Evolutionary conservation across 1,284 basidiomycete genomes (phyloP).

Genomic region (Naganishia sp.): DNA sequence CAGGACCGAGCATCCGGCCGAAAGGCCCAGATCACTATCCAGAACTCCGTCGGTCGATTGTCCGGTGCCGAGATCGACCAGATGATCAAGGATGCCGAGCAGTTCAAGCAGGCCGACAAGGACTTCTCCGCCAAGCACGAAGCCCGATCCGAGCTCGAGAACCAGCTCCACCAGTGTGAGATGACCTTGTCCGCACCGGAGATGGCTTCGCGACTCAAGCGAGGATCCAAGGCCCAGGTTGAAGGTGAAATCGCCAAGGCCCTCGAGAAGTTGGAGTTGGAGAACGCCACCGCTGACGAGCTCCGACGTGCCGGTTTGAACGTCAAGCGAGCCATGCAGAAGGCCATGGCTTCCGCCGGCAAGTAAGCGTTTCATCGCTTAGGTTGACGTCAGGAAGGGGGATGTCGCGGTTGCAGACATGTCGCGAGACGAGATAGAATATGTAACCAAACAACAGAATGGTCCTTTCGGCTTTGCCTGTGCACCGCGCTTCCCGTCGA

Average conservation of each 20-base stretch:
- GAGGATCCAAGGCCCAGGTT: slow-evolving; percentile 86
- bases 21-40: slow-evolving; percentile 82
- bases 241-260: slow-evolving; percentile 95
- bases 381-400: slow-evolving; percentile 1
- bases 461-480: slow-evolving; percentile 26
- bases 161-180: slow-evolving; percentile 93
- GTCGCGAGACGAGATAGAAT: slow-evolving; percentile 25
- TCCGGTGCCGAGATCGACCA: slow-evolving; percentile 92
- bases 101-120: slow-evolving; percentile 94
- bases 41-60: slow-evolving; percentile 90
- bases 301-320: slow-evolving; percentile 87
- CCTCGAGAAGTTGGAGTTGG: slow-evolving; percentile 93
- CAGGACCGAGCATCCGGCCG: slow-evolving; percentile 92
- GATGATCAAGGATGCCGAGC: slow-evolving; percentile 98
- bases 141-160: slow-evolving; percentile 93
- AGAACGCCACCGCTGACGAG: slow-evolving; percentile 87
- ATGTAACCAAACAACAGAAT: slow-evolving; percentile 28
- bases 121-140: slow-evolving; percentile 95
- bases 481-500: slow-evolving; percentile 22
- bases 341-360: slow-evolving; percentile 64
- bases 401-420: slow-evolving; percentile 6
- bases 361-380: slow-evolving; percentile 38
- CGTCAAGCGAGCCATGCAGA: slow-evolving; percentile 93
- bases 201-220: slow-evolving; percentile 95
- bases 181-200: slow-evolving; percentile 89